Evolutionary conservation across 805 yeast species (phyloP), one percentile per base, ranked within the genome.

Genomic region (Kuraishia capsulata): DNA sequence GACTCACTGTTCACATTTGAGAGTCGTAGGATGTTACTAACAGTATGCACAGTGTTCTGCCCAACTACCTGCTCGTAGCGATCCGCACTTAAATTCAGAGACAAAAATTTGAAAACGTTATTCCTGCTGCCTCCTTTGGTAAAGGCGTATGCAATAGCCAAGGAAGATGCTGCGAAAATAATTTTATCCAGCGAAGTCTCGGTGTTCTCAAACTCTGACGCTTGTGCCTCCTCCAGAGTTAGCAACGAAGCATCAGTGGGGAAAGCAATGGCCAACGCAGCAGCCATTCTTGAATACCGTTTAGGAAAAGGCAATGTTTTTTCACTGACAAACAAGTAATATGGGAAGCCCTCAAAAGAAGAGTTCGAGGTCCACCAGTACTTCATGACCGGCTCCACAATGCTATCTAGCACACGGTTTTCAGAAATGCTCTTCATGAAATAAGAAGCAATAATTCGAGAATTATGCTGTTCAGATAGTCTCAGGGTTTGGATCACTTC

Each of bases 131-230:
- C 76, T 25, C 51, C 52, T 11, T 51, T 53, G 0, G 71, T 53
- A 43, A 58, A 73, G 0, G 75, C 55, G 17, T 74, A 45, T 0
- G 80, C 65, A 1, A 76, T 54, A 1, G 64, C 46, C n/a, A n/a
- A n/a, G n/a, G n/a, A n/a, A n/a, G n/a, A n/a, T n/a, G n/a, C n/a
- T n/a, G n/a, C n/a, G n/a, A n/a, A n/a, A n/a, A n/a, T n/a, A n/a
- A n/a, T n/a, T n/a, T n/a, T n/a, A n/a, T n/a, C n/a, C n/a, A n/a
- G n/a, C n/a, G n/a, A n/a, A n/a, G n/a, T n/a, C n/a, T n/a, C n/a
- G n/a, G n/a, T n/a, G n/a, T n/a, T n/a, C n/a, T n/a, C n/a, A n/a
- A n/a, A n/a, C n/a, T 24, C 26, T 24, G 11, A 19, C 24, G 9
- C 21, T 11, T 5, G 4, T 18, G 9, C 20, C 4, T 4, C 23